Evolutionary conservation across 2,329 filamentous ascomycete genomes (phyloP).

Genomic region (Raffaelea ambrosiae): DNA sequence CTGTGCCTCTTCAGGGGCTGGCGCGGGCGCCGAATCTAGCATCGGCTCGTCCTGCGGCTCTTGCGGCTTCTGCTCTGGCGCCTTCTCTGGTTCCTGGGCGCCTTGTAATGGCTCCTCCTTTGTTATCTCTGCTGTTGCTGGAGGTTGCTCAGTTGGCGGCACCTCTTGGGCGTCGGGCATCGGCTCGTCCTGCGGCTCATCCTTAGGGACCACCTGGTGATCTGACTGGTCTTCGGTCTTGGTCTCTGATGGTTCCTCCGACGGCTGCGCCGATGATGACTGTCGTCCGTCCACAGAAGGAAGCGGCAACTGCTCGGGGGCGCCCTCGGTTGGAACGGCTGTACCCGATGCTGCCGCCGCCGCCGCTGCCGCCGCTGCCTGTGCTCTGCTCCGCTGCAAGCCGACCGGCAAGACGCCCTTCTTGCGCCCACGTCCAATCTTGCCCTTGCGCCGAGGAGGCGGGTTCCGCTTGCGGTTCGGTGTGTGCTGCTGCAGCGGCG

Average conservation of each 20-base stretch:
- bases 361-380: constrained; percentile 4
- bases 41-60: neutral
- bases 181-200: constrained; percentile 3
- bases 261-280: neutral
- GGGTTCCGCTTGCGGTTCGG: constrained; percentile 55
- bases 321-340: constrained; percentile 19
- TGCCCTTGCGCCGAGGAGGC: constrained; percentile 72
- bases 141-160: neutral
- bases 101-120: neutral
- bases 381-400: constrained; percentile 9
- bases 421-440: constrained; percentile 64
- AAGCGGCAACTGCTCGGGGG: neutral
- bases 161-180: constrained; percentile 4
- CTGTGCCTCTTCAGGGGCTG: neutral
- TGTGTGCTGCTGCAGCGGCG: constrained; percentile 27
- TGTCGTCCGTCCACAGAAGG: neutral
- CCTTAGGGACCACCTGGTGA: neutral
- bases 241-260: neutral
- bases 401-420: constrained; percentile 54
- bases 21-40: neutral
- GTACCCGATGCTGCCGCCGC: constrained; percentile 5
- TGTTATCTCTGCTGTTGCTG: neutral
- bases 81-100: neutral
- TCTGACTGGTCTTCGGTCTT: neutral
- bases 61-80: neutral